phyloP scores from a whole-genome alignment of 768 basidiomycete genomes.

The Clitopilus passeckerianus region DNA sequence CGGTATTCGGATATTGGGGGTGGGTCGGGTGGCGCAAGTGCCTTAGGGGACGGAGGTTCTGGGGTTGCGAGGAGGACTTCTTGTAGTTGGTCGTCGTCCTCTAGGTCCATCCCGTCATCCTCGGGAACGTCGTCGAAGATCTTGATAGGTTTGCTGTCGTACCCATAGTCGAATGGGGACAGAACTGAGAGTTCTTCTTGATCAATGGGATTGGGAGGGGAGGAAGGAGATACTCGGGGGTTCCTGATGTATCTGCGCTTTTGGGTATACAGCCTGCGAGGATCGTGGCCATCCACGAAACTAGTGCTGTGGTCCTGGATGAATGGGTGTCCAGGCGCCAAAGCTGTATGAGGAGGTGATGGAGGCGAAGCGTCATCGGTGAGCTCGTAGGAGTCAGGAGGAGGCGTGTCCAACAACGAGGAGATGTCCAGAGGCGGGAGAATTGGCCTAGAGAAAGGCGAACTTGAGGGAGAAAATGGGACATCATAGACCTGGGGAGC shows the following conservation, averaged over 20 bases:
- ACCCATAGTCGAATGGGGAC: background rate
- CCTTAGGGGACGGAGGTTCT: constrained; percentile 10
- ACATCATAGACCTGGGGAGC: background rate
- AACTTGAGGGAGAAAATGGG: background rate
- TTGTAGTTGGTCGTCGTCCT: constrained; percentile 8
- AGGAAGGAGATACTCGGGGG: background rate
- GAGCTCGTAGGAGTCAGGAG: constrained; percentile 4
- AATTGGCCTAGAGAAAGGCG: constrained; percentile 8
- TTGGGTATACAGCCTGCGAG: background rate
- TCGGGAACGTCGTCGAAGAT: background rate
- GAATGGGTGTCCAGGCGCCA: background rate
- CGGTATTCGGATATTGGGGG: background rate
- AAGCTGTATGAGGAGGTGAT: background rate
- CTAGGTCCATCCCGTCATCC: constrained; percentile 5
- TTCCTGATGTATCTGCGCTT: background rate
- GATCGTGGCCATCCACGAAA: background rate
- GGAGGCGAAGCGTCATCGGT: background rate
- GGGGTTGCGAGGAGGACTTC: constrained; percentile 16
- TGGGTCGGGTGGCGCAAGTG: constrained; percentile 4
- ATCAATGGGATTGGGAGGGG: background rate
- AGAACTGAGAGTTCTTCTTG: background rate
- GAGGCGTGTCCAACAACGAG: constrained; percentile 2
- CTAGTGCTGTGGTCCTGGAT: background rate
- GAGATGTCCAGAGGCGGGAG: constrained; percentile 13
- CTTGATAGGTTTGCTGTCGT: background rate